Conservation (phyloP, 1,284 basidiomycete genomes). For the Marasmius fiardii region DNA sequence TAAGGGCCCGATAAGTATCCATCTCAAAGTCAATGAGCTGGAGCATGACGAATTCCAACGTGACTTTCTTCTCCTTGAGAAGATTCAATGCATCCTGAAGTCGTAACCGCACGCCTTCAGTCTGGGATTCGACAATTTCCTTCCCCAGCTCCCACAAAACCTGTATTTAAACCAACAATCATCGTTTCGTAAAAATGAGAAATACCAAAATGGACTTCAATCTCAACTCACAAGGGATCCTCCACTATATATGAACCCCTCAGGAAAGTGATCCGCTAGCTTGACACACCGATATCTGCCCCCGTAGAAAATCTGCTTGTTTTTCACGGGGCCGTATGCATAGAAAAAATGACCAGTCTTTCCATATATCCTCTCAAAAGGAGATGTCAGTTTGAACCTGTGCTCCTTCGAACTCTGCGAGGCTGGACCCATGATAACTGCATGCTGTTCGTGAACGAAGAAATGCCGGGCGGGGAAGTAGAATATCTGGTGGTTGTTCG, state of each 20-base stretch:
- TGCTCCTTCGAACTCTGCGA: neutral
- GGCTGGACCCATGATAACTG: neutral
- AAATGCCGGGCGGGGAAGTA: neutral
- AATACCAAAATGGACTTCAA: no score
- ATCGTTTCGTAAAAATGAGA: no score
- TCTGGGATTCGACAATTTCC: neutral
- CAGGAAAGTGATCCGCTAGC: neutral
- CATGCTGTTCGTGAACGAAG: constrained; percentile 1
- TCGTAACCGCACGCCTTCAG: neutral
- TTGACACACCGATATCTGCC: neutral
- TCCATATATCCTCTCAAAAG: neutral
- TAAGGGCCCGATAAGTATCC: neutral
- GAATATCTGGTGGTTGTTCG: neutral
- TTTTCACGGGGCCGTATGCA: neutral
- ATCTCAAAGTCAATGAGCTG: neutral
- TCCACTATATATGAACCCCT: neutral
- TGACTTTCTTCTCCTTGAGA: neutral
- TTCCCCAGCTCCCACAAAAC: neutral
- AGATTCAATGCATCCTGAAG: neutral
- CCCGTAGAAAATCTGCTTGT: neutral
- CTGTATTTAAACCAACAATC: no score
- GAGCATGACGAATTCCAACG: neutral
- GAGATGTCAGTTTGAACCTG: neutral
- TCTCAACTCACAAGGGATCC: no score
- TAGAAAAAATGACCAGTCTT: neutral